phyloP scores from a whole-genome alignment of 805 yeast species.

The Ogataea pignaliae region DNA sequence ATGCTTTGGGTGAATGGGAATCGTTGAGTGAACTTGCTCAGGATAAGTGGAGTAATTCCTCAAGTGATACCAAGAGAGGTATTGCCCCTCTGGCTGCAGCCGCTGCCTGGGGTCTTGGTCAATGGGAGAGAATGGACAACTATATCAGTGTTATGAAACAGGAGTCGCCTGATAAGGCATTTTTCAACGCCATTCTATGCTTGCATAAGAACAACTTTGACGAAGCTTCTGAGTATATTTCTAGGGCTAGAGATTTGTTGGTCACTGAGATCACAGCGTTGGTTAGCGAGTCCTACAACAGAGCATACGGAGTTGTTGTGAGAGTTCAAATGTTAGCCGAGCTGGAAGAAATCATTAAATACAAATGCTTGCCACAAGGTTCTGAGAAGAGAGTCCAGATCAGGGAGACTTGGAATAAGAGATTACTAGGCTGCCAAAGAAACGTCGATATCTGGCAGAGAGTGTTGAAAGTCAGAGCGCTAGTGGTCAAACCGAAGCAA shows the following conservation, averaged over 20 bases:
- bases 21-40: constrained; percentile 79
- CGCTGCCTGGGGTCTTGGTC: constrained; percentile 97
- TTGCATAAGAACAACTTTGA: constrained; percentile 82
- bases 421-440: constrained; percentile 89
- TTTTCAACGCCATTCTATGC: constrained; percentile 85
- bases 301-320: constrained; percentile 96
- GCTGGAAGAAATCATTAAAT: constrained; percentile 87
- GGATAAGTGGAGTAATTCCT: constrained; percentile 74
- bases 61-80: constrained; percentile 68
- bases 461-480: constrained; percentile 85
- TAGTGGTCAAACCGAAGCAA: constrained; percentile 91
- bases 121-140: constrained; percentile 94
- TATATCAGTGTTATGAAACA: constrained; percentile 86
- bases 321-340: constrained; percentile 97
- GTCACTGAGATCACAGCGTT: constrained; percentile 93
- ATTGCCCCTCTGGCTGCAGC: constrained; percentile 98
- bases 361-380: constrained; percentile 78
- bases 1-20: constrained; percentile 99
- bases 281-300: constrained; percentile 90
- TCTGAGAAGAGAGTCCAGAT: constrained; percentile 75
- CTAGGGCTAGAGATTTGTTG: constrained; percentile 79
- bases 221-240: constrained; percentile 74
- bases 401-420: constrained; percentile 90
- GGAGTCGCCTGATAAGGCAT: constrained; percentile 92
- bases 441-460: constrained; percentile 99